A percentile compares a stretch with the other conserved stretches of the same genome.
These are phyloP conservation scores for Peronosclerospora sorghi DNA, from an alignment of 352 stramenopile genomes.

Conservation along the genomic window DNA sequence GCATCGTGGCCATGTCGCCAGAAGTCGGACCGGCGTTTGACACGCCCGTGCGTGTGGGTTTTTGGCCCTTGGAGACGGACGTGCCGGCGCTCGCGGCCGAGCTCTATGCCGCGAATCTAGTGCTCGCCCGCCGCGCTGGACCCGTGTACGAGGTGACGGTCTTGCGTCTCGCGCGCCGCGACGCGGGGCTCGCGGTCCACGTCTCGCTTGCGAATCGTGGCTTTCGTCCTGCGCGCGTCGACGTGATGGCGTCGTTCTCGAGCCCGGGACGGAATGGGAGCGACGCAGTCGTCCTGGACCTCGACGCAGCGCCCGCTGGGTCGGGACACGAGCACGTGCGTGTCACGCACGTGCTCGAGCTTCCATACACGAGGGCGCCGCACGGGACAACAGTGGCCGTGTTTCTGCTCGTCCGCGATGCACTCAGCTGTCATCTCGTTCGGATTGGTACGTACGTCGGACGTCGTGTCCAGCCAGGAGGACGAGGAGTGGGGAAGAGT, in stretches of 20 bases:
- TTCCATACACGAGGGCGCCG: constrained; percentile 12
- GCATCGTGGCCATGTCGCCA: constrained; percentile 78
- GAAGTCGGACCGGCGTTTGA: constrained; percentile 66
- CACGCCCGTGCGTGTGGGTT: constrained; percentile 25
- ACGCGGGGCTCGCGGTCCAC: background rate
- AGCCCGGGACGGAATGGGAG: constrained; percentile 26
- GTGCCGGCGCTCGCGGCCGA: constrained; percentile 49
- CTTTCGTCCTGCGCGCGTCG: constrained; percentile 18
- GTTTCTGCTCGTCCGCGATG: constrained; percentile 41
- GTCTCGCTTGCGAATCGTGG: constrained; percentile 30
- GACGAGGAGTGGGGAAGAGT: too few species aligned
- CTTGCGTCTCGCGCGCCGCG: constrained; percentile 7
- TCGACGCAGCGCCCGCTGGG: constrained; percentile 2
- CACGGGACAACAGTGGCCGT: constrained; percentile 14
- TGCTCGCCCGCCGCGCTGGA: constrained; percentile 37
- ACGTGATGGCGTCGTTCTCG: constrained; percentile 28
- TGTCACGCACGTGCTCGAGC: constrained; percentile 10
- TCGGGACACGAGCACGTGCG: background rate
- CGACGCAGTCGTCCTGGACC: constrained; percentile 11
- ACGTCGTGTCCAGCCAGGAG: too few species aligned
- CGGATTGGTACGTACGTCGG: constrained; percentile 45
- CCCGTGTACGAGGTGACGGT: constrained; percentile 45
- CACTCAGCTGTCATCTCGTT: constrained; percentile 41
- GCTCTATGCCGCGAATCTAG: constrained; percentile 67
- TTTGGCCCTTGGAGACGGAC: constrained; percentile 59